Conservation (phyloP, 805 yeast genomes). For the Pichia heedii region DNA sequence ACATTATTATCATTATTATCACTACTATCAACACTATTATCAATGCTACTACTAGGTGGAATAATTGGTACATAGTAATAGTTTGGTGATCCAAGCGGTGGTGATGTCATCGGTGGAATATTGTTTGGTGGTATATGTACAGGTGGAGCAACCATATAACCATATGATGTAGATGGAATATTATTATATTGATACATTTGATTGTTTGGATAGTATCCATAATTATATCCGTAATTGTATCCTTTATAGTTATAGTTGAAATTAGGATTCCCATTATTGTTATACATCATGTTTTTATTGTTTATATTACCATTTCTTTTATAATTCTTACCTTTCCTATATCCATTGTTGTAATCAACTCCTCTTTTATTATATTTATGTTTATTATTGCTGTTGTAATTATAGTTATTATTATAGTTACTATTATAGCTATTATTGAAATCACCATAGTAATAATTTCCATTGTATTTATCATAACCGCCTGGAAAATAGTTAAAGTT, state of each 20-base stretch:
- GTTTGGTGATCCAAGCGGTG: conserved; percentile 5
- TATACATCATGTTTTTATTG: not conserved
- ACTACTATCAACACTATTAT: not conserved
- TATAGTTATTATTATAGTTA: not conserved
- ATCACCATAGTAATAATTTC: too few relatives aligned
- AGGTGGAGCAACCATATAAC: not conserved
- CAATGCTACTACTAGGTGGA: conserved; percentile 7
- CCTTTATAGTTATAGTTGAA: too few relatives aligned
- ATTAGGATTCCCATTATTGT: not conserved
- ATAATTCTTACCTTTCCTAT: not conserved
- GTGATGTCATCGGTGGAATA: conserved; percentile 3
- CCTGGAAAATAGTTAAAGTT: too few relatives aligned
- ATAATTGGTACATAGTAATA: conserved; percentile 9
- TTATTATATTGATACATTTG: not conserved
- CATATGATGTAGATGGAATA: not conserved
- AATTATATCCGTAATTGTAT: not conserved
- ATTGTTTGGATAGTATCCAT: not conserved
- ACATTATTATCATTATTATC: not conserved
- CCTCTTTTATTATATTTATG: not conserved
- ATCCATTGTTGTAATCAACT: not conserved
- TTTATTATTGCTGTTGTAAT: not conserved
- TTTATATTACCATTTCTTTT: not conserved
- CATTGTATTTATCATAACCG: too few relatives aligned
- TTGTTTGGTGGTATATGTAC: not conserved
- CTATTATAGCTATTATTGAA: not conserved